Evolutionary conservation across 2,329 filamentous ascomycete genomes (phyloP), one percentile per base, ranked within the genome.

Genomic region (Talaromyces sp.): DNA sequence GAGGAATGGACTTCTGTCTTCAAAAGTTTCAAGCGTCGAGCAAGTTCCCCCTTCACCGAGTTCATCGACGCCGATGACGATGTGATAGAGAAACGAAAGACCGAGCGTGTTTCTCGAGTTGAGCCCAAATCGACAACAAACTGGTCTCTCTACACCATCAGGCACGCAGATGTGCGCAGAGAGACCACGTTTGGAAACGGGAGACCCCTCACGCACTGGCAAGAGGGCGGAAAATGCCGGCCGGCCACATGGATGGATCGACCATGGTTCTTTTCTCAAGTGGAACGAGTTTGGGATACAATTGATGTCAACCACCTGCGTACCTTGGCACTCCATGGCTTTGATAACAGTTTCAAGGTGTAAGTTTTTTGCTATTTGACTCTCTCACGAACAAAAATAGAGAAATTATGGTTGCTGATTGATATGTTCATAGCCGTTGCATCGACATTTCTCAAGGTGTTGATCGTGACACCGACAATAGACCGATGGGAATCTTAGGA

Each of bases 361-460:
- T 81, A 71, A 70, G 75, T 63, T 31, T 28, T 5, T n/a, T 42
- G 31, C 34, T 47, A 23, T 14, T 52, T 36, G 36, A 50, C 28
- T 30, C 42, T 40, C 33, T 8, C 23, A 23, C 23, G n/a, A 23
- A 23, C 23, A 23, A 23, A 23, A 23, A 23, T 23, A 55, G 51
- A 36, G 12, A 47, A 9, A 12, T 18, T 31, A 56, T 14, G 59
- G 53, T 55, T 50, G 63, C 30, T 40, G 33, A 53, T 42, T 57
- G 65, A 57, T 62, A 9, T 50, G 9, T 23, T 14, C 28, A 42
- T 57, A 78, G 75, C 62, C 70, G 76, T 55, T 75, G 70, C 40
- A 81, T 86, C 65, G 88, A 94, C 63, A 75, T 91, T 0, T 90
- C 87, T 5, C 90, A 93, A 68, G 92, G 92, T 58, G 81, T 91